Base-by-base conservation (phyloP, 2,329 filamentous ascomycete genomes). In the Talaromyces pinophilus region DNA sequence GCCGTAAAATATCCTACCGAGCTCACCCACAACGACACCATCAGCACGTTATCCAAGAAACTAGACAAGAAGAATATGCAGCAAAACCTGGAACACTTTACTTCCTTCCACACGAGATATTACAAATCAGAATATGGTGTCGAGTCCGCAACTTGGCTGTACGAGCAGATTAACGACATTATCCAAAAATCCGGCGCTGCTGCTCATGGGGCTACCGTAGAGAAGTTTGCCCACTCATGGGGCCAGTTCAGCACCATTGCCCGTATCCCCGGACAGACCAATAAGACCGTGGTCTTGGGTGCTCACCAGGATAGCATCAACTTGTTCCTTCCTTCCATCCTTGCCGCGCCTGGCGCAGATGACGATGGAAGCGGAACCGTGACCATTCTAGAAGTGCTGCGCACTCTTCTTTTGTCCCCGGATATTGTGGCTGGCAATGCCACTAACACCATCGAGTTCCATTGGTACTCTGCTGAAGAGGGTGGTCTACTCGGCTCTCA, bases 241-340 rank as follows among this genome's bases (percentile, higher is more conserved):
- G 90, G 90, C 68, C 94, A 99, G 76, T 90, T 90, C 79, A 94
- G 90, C 69, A 90, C 98, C 75, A 96, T 98, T 75, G 93, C 92
- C 28, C 93, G 90, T 6, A 92, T 99, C 59, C 94, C 94, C 0
- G 94, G 94, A 65, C 86, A 91, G 81, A 90, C 87, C 67, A 89
- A 95, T 74, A 90, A 90, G 78, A 97, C 93, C 0, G 85, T 96
- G 38, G 89, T 97, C 25, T 90, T 97, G 70, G 93, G 94, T 62
- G 93, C 93, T 0, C 93, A 97, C 78, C 93, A 96, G 77, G 94
- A 98, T 78, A 96, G 92, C 73, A 96, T 97, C 80, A 98, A 98
- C 80, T 84, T 97, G 55, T 96, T 92, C 81, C 80, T 97, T 13
- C 94, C 93, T 0, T 92, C 90, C 2, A 83, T 96, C 42, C 85